A percentile compares a stretch with the other conserved stretches of the same genome.
Conservation (phyloP, 2,329 filamentous ascomycete species). For the Curvularia lunata region DNA sequence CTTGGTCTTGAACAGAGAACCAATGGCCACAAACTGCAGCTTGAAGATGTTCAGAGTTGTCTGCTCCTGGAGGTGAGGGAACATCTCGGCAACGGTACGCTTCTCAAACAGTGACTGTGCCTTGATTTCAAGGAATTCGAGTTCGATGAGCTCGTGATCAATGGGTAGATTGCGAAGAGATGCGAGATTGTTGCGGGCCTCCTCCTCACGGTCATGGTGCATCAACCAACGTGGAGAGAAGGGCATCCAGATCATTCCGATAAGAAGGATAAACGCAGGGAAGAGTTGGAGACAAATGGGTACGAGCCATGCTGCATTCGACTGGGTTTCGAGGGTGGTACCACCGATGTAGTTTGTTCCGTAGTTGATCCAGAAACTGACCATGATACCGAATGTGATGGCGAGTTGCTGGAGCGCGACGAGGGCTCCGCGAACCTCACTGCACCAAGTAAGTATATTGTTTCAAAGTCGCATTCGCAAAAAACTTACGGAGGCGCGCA, state of each 20-base stretch:
- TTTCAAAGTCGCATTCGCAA: accelerated
- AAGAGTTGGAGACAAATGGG: constrained; percentile 74
- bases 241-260: constrained; percentile 80
- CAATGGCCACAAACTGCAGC: constrained; percentile 69
- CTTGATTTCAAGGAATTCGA: constrained; percentile 85
- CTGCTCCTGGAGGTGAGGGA: constrained; percentile 67
- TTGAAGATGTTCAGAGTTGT: constrained; percentile 64
- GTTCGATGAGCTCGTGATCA: constrained; percentile 71
- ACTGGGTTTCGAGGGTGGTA: constrained; percentile 63
- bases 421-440: constrained; percentile 68
- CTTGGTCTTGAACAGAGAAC: constrained; percentile 67
- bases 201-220: constrained; percentile 71
- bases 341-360: constrained; percentile 60
- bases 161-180: constrained; percentile 66
- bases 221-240: constrained; percentile 79
- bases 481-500: constrained; percentile 56
- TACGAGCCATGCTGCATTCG: constrained; percentile 73
- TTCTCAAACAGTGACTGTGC: constrained; percentile 80
- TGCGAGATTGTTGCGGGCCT: constrained; percentile 69
- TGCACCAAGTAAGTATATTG: constrained; percentile 50
- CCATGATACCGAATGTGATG: constrained; percentile 59
- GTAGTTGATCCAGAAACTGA: constrained; percentile 45
- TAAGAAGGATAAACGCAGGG: constrained; percentile 69
- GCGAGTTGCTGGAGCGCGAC: constrained; percentile 69
- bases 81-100: constrained; percentile 67